Percentiles rank a stretch among this genome's conserved stretches.
These are phyloP conservation scores for Suillus clintonianus DNA, from an alignment of 768 basidiomycete species.

Conservation along the genomic window DNA sequence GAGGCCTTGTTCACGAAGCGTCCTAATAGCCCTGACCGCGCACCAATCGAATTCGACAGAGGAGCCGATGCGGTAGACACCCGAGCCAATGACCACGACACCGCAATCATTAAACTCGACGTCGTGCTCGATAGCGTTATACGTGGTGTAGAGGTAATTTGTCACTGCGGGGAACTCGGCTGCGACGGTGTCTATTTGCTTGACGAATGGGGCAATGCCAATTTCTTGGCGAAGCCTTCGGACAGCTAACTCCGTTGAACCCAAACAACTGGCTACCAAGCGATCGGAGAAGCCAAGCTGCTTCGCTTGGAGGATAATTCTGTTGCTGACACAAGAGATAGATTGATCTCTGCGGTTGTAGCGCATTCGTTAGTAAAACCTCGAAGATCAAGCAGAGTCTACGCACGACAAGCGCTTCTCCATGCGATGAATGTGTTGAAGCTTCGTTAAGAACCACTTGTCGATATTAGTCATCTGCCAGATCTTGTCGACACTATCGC, in stretches of 20 bases:
- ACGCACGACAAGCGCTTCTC: slow-evolving; percentile 77
- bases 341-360: slow-evolving; percentile 52
- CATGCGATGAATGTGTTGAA: slow-evolving; percentile 81
- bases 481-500: slow-evolving; percentile 93
- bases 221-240: slow-evolving; percentile 86
- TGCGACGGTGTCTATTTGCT: slow-evolving; percentile 99
- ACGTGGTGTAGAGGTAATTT: slow-evolving; percentile 98
- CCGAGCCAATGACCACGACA: slow-evolving; percentile 96
- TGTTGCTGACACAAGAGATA: slow-evolving; percentile 61
- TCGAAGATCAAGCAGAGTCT: neutral
- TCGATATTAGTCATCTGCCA: slow-evolving; percentile 99
- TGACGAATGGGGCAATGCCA: slow-evolving; percentile 86
- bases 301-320: slow-evolving; percentile 79
- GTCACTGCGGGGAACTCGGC: slow-evolving; percentile 99
- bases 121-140: slow-evolving; percentile 96
- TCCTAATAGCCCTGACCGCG: slow-evolving; percentile 95
- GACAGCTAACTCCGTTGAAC: slow-evolving; percentile 91
- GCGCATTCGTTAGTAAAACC: neutral
- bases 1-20: slow-evolving; percentile 90
- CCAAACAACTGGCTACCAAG: slow-evolving; percentile 79
- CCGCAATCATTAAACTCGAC: slow-evolving; percentile 87
- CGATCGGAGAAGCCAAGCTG: slow-evolving; percentile 96
- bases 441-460: slow-evolving; percentile 95
- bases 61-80: slow-evolving; percentile 97
- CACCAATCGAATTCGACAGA: slow-evolving; percentile 99